phyloP scores from a whole-genome alignment of 2,329 filamentous ascomycete genomes.

The Rutstroemia sydowiana region DNA sequence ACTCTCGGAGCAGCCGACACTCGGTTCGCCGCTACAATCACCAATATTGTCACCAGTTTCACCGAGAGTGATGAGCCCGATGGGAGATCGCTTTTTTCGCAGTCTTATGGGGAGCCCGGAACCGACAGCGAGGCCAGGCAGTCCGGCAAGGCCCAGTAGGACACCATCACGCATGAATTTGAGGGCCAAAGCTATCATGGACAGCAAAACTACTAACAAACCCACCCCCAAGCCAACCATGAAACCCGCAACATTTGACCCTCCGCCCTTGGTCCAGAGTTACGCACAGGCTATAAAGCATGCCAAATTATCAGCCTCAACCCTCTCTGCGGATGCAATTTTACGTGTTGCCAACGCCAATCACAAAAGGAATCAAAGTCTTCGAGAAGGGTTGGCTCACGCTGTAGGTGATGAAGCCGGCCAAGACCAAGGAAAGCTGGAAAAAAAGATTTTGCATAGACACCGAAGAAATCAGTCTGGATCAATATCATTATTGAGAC shows the following conservation, averaged over 20 bases:
- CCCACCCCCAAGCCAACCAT: conserved; percentile 13
- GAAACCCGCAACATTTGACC: conserved; percentile 44
- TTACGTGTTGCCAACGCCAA: conserved; percentile 43
- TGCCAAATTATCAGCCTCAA: conserved; percentile 60
- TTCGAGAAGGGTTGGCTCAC: conserved; percentile 32
- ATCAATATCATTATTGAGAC: conserved; percentile 30
- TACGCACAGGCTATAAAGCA: conserved; percentile 79
- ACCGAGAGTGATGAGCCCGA: conserved; percentile 14
- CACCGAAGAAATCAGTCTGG: conserved; percentile 29
- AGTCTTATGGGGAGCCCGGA: conserved; percentile 8
- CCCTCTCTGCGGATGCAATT: conserved; percentile 61
- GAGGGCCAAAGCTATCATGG: conserved; percentile 19
- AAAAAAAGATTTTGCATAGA: conserved; percentile 36
- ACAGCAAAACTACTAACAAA: conserved; percentile 16
- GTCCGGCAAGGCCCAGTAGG: conserved; percentile 10
- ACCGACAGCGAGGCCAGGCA: conserved; percentile 14
- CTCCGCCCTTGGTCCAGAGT: conserved; percentile 77
- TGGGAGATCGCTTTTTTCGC: conserved; percentile 13
- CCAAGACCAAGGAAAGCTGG: conserved; percentile 10
- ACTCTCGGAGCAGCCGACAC: conserved; percentile 15
- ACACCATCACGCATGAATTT: conserved; percentile 22
- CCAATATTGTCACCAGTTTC: conserved; percentile 3
- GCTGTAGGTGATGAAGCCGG: conserved; percentile 19
- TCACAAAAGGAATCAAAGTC: conserved; percentile 44
- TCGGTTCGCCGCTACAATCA: neutral